Base-by-base conservation (phyloP, 768 basidiomycete species). In the Naganishia vaughanmartiniae region DNA sequence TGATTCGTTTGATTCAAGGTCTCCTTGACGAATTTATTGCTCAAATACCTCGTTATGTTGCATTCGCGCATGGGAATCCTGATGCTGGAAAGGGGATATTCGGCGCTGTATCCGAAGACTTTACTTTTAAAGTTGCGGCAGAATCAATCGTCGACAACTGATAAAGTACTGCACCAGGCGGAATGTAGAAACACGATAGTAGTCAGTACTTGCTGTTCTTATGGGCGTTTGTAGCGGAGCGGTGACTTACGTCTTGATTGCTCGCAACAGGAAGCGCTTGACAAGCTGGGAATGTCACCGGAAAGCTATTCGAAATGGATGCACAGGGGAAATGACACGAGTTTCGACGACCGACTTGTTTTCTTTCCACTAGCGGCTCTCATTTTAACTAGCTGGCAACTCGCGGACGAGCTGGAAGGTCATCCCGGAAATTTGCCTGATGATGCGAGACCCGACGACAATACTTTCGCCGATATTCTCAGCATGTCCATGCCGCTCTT, bases 21-120 rank as follows among this genome's bases (percentile, higher is more conserved):
- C 24, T 42, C 30, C 10, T 15, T 63, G 26, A 19, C 26, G 15
- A 42, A 45, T 36, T 3, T 45, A 39, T 14, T 63, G 60, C 60
- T 63, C 24, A 42, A 63, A 30, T 28, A 63, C 39, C 33, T 63
- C 26, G 60, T 63, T 2, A 34, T 63, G 21, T 30, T 63, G 7
- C 60, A 63, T 46, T 45, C 60, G 39, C 60, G 60, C 12, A 63
- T 63, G 60, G 24, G 12, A 15, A 24, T 63, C 2, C 36, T 12
- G 11, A 42, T 63, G 39, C 42, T 63, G 39, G 60, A 63, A 63
- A 63, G 60, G 28, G 60, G 60, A 6, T 63, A 45, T 28, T 26
- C 6, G 12, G 60, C 60, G n/a, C 42, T 63, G 10, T 63, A 42
- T 30, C 60, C 60, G 24, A 30, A 63, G 4, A 42, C 60, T 19